Conservation (phyloP, 108 stramenopile species). For the Phaeodactylum tricornutum region DNA sequence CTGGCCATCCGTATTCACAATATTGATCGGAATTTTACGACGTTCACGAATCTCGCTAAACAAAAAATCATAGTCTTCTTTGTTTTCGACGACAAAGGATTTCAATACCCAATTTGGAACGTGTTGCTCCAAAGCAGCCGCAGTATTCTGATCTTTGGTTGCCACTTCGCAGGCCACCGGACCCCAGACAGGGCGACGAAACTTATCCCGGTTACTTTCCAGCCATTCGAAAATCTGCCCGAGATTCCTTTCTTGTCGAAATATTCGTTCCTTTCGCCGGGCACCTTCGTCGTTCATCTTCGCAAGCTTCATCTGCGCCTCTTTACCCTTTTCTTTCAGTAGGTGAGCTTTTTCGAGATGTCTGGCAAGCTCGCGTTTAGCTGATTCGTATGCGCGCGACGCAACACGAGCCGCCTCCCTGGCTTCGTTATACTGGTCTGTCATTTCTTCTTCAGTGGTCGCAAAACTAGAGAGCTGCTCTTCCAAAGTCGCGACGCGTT, state of each 20-base stretch:
- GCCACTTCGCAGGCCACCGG: slow-evolving; percentile 67
- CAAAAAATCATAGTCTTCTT: slow-evolving; percentile 67
- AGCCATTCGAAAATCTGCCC: slow-evolving; percentile 43
- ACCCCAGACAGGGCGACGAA: slow-evolving; percentile 66
- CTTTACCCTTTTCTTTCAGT: slow-evolving; percentile 14
- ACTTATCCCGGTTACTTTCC: slow-evolving; percentile 45
- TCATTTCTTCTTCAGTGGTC: slow-evolving; percentile 11
- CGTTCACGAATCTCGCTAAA: slow-evolving; percentile 52
- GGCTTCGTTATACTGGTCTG: not conserved
- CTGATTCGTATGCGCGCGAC: not conserved
- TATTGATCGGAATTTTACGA: slow-evolving; percentile 36
- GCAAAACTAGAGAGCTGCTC: not conserved
- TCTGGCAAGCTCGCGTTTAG: not conserved
- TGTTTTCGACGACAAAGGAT: slow-evolving; percentile 62
- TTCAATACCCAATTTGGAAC: slow-evolving; percentile 42
- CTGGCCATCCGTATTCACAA: slow-evolving; percentile 17
- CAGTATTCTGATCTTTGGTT: slow-evolving; percentile 30
- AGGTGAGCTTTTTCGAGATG: not conserved
- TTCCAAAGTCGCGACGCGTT: not conserved
- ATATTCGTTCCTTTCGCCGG: slow-evolving; percentile 29
- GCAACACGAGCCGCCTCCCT: not conserved
- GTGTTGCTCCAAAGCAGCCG: slow-evolving; percentile 64
- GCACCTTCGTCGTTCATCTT: slow-evolving; percentile 53
- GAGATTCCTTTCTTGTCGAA: slow-evolving; percentile 21
- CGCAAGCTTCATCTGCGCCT: slow-evolving; percentile 14